Evolutionary conservation across 208 protist species (phyloP), one percentile per base, ranked within the genome.

Genomic region (Lotmaria passim): DNA sequence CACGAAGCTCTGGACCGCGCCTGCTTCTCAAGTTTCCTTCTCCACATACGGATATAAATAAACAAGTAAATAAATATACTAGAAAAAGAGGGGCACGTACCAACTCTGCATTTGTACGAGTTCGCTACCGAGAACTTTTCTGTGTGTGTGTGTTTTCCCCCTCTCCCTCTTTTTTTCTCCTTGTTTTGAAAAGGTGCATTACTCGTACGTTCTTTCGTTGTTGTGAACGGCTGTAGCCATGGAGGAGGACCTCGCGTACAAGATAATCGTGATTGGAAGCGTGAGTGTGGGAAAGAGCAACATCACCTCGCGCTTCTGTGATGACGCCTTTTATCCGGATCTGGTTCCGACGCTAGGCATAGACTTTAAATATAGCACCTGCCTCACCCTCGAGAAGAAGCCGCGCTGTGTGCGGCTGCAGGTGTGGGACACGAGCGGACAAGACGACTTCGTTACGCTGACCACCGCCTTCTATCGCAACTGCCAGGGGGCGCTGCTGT

Each of bases 401-500:
- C 69, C 82, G 28, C 86, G 88, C 23, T 86, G 56, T 3, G 88
- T 97, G 62, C 83, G 87, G 7, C 81, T 97, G 52, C 89, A 96
- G 68, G 75, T 97, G 14, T 97, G 93, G 91, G 93, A 97, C 65
- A 97, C 91, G 23, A 92, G 89, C 17, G 93, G 93, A 3, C 93
- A 97, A 38, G 93, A 97, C 62, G 83, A 85, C 50, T 97, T 95
- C 61, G 83, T 93, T 26, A 89, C 94, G 11, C 86, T 98, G 55
- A 95, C 93, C 12, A 94, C 91, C 7, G 93, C 90, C 48, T 98
- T 96, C 69, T 98, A 98, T 65, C 86, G 94, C 44, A 95, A 95
- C 73, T 95, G 91, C 73, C 86, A 94, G 50, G 94, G 89, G 12
- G 90, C 89, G 3, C 39, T 99, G 11, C 80, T 99, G 7, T 98